Evolutionary conservation across 1,139 yeast genomes (phyloP).

Genomic region (Schizosaccharomyces versatilis): DNA sequence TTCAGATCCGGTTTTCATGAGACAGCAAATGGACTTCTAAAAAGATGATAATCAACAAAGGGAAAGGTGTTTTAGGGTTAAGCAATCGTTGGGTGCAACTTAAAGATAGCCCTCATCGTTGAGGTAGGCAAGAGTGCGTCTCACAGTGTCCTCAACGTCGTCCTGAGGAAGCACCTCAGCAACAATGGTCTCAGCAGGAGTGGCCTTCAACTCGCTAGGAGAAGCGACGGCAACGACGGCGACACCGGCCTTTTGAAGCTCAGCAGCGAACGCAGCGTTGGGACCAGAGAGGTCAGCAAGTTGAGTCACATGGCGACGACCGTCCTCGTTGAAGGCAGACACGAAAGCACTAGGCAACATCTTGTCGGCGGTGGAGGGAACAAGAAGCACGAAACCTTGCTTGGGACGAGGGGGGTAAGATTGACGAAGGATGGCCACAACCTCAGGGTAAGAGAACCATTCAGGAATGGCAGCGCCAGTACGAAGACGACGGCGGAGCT

Average conservation of each 20-base stretch:
- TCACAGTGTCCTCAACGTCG: not conserved
- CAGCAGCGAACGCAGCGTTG: slow-evolving; percentile 36
- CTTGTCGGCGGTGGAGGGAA: slow-evolving; percentile 38
- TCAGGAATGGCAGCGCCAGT: slow-evolving; percentile 78
- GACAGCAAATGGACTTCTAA: too few species aligned
- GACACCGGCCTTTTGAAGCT: slow-evolving; percentile 71
- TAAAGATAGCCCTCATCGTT: slow-evolving; percentile 1
- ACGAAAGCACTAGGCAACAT: slow-evolving; percentile 67
- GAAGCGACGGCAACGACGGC: slow-evolving; percentile 39
- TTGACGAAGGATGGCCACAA: slow-evolving; percentile 71
- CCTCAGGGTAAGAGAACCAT: slow-evolving; percentile 96
- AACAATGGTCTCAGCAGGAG: not conserved
- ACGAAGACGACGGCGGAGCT: slow-evolving; percentile 66
- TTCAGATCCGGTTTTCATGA: too few species aligned
- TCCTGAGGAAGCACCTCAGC: not conserved
- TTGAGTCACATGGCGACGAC: slow-evolving; percentile 66
- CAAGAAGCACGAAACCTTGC: slow-evolving; percentile 65
- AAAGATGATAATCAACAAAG: too few species aligned
- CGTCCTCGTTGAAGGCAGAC: slow-evolving; percentile 75
- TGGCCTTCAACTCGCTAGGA: not conserved
- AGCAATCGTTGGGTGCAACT: not conserved
- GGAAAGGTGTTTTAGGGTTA: too few species aligned
- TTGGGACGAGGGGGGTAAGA: slow-evolving; percentile 76
- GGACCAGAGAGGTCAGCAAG: slow-evolving; percentile 30
- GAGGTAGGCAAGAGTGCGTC: not conserved